These are phyloP conservation scores for Kodamaea leandrae DNA, from an alignment of 805 yeast species.

Conservation along the genomic window DNA sequence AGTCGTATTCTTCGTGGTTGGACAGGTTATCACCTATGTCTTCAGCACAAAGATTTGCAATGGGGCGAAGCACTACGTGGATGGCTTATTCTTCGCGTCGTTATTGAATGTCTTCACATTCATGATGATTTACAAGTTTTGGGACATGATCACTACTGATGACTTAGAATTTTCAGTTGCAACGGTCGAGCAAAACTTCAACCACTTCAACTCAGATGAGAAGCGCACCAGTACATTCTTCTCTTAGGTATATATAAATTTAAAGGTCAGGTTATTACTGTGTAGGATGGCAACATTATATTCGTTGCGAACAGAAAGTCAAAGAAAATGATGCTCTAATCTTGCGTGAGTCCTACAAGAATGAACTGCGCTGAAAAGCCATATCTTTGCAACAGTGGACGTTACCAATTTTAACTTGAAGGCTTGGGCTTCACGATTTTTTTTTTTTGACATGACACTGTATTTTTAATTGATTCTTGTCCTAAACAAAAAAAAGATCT, in stretches of 20 bases:
- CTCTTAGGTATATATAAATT: neutral
- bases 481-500: conserved; percentile 4
- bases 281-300: too few species aligned
- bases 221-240: conserved; percentile 23
- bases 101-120: conserved; percentile 74
- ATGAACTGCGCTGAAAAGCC: too few species aligned
- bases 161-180: conserved; percentile 88
- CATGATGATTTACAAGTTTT: conserved; percentile 94
- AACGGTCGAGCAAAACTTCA: conserved; percentile 38
- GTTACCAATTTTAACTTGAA: too few species aligned
- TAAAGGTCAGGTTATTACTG: too few species aligned
- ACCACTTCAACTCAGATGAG: conserved; percentile 31
- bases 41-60: conserved; percentile 66
- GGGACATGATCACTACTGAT: conserved; percentile 95
- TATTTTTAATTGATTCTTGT: conserved; percentile 1
- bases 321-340: too few species aligned
- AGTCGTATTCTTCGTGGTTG: conserved; percentile 68
- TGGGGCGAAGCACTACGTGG: conserved; percentile 78
- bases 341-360: too few species aligned
- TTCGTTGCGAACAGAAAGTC: too few species aligned
- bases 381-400: too few species aligned
- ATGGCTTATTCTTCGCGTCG: conserved; percentile 83
- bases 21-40: conserved; percentile 76
- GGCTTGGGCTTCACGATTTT: too few species aligned
- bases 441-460: too few species aligned